Evolutionary conservation across 495 filamentous ascomycete species (phyloP), one percentile per base, ranked within the genome.

Genomic region (Neurospora sp.): DNA sequence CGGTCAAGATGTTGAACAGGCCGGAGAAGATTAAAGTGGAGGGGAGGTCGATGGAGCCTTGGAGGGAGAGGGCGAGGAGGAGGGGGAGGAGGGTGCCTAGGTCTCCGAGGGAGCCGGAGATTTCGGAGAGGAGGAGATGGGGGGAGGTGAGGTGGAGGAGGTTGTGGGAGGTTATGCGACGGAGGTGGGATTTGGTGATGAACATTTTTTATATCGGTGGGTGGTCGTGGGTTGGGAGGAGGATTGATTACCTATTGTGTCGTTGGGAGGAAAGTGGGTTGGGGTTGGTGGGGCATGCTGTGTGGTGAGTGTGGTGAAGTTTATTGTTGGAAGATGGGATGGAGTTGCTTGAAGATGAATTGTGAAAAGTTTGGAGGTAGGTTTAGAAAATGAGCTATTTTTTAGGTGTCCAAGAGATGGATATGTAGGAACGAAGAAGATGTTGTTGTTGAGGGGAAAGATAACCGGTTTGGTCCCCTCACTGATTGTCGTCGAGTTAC

Each of bases 81-180:
- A 98, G 87, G 20, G 95, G 95, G 10, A 98, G 88, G 38, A 98
- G 88, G 4, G 94, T 98, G 37, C 95, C 95, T 20, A 97, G 85
- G 81, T 98, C 95, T 71, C 95, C 95, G 16, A 98, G 85, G 0
- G 94, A 90, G 59, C 95, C 95, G 12, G 94, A 94, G 74, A 98
- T 90, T 84, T 98, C 95, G 22, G 53, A 66, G 27, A 66, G 27
- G 7, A 35, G 53, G 27, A 66, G 27, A 4, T 31, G 27, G 14
- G 53, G 53, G 14, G 53, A 9, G 53, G 6, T 3, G 6, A 66
- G 3, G 53, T 66, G 53, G 53, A 31, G 14, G 14, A 61, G 53
- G 27, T 66, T 66, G 53, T 66, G 14, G 27, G 3, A 0, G 6
- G 22, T 37, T 3, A 37, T 66, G 14, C 14, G 53, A 12, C 6